A percentile compares a stretch with the other conserved stretches of the same genome.
Conservation (phyloP, 192 early-diverging fungal genomes). For the Linnemannia schmuckeri region DNA sequence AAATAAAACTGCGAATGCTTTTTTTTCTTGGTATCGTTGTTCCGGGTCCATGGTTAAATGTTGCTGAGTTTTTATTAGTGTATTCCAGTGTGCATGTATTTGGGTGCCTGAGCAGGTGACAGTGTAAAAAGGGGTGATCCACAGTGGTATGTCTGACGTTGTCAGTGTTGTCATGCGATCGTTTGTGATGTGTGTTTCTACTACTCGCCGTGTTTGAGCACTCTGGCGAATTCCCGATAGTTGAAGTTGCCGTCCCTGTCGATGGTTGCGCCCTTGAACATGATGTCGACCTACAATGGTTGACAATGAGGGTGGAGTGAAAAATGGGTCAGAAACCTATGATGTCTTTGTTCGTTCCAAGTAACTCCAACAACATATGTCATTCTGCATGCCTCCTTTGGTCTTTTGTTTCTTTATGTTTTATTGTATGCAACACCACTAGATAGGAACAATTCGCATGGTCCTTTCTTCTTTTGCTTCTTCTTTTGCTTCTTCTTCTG, state of each 20-base stretch:
- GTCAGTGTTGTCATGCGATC: not conserved
- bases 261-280: conserved; percentile 92
- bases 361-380: not conserved
- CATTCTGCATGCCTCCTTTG: not conserved
- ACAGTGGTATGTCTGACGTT: not conserved
- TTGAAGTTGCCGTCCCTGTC: conserved; percentile 85
- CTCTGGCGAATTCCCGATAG: conserved; percentile 92
- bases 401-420: not conserved
- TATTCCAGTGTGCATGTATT: not conserved
- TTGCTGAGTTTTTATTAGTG: not conserved
- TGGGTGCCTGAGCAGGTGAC: not conserved
- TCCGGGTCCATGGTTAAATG: not conserved
- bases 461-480: too few species aligned
- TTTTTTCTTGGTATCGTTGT: not conserved
- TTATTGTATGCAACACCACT: not conserved
- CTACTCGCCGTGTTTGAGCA: conserved; percentile 94
- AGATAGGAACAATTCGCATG: not conserved
- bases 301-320: not conserved
- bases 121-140: not conserved
- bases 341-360: not conserved
- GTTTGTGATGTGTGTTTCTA: not conserved
- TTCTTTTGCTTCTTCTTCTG: too few species aligned
- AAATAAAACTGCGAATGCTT: not conserved
- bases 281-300: conserved; percentile 78
- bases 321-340: not conserved